Percentiles rank a stretch among this genome's conserved stretches.
These are phyloP conservation scores for Peronospora farinosa DNA, from an alignment of 352 stramenopile genomes.

Conservation along the genomic window DNA sequence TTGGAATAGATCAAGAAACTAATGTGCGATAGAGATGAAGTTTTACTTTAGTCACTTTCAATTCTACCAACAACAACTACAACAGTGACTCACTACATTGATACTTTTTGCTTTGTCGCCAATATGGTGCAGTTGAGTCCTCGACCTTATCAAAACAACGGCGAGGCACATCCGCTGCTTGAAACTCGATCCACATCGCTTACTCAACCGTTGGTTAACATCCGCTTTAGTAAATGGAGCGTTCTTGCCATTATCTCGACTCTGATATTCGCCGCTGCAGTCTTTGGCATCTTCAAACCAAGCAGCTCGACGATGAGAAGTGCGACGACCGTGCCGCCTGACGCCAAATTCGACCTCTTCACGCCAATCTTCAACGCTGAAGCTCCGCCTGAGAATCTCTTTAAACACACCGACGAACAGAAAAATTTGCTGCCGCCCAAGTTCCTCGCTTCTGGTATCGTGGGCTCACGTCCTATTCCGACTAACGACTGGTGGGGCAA, in stretches of 20 bases:
- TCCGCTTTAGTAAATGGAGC: constrained; percentile 12
- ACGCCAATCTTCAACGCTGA: constrained; percentile 31
- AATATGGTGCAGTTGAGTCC: constrained; percentile 19
- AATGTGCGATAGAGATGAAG: background rate
- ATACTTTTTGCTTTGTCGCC: background rate
- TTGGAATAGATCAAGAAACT: constrained; percentile 6
- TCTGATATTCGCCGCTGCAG: constrained; percentile 13
- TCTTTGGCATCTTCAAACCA: constrained; percentile 20
- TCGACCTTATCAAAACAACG: constrained; percentile 10
- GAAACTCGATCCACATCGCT: constrained; percentile 12
- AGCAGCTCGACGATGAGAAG: constrained; percentile 12
- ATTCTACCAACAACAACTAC: constrained; percentile 4
- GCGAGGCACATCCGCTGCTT: constrained; percentile 23
- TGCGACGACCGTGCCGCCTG: constrained; percentile 8
- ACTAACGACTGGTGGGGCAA: constrained; percentile 79
- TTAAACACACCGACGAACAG: constrained; percentile 27
- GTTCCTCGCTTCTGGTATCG: constrained; percentile 40
- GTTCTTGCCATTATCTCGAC: constrained; percentile 17
- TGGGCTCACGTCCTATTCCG: constrained; percentile 42
- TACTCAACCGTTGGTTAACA: background rate
- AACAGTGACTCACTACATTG: background rate
- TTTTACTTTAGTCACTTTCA: constrained; percentile 10
- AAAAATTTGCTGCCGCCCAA: constrained; percentile 42
- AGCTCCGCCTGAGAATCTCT: constrained; percentile 18
- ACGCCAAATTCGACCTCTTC: constrained; percentile 30